A percentile compares a stretch with the other conserved stretches of the same genome.
Evolutionary conservation across 2,329 filamentous ascomycete genomes (phyloP).

Genomic region (Dactylellina sp.): DNA sequence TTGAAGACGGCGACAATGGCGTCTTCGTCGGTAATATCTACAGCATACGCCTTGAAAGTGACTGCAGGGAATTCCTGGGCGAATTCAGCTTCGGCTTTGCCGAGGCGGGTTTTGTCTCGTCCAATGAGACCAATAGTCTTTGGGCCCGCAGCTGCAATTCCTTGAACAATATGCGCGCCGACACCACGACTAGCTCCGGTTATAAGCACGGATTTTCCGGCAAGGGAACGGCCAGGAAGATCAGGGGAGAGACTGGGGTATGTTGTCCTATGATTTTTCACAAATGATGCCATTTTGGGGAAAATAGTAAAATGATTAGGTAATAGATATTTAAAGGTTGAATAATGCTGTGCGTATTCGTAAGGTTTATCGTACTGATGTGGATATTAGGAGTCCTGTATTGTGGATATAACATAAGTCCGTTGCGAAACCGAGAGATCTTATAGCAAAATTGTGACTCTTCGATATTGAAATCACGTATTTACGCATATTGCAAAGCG

Average conservation of each 20-base stretch:
- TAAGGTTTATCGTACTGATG: neutral
- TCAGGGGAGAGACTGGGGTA: neutral
- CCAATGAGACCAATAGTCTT: neutral
- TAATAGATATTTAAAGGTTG: neutral
- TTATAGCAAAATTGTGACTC: neutral
- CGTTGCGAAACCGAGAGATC: neutral
- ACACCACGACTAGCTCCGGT: neutral
- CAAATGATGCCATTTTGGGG: neutral
- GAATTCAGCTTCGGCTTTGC: neutral
- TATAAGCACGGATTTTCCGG: neutral
- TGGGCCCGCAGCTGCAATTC: neutral
- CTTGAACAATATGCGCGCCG: neutral
- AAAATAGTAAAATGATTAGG: neutral
- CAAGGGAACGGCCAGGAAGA: neutral
- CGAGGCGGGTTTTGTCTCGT: neutral
- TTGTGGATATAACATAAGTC: neutral
- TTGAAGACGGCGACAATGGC: neutral
- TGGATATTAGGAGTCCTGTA: too few relatives aligned
- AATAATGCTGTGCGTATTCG: neutral
- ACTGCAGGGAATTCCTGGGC: neutral
- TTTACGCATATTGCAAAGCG: too few relatives aligned
- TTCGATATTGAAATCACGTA: neutral
- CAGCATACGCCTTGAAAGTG: neutral
- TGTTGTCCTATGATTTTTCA: neutral
- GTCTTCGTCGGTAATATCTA: neutral